Conservation (phyloP, 1,284 basidiomycete genomes). For the Marasmius oreades region DNA sequence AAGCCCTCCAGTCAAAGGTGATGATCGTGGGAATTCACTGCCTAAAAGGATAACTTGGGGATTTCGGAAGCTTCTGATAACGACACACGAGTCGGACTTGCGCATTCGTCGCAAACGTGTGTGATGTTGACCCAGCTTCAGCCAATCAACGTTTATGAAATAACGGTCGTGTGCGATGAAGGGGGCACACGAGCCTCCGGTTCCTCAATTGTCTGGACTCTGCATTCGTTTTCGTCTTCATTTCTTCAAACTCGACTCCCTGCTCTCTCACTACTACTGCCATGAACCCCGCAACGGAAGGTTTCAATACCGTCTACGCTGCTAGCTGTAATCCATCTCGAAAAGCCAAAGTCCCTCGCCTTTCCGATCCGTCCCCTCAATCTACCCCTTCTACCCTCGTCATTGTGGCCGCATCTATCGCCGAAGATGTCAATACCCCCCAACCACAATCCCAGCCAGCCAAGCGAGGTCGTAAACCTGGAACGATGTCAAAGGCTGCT, state of each 20-base stretch:
- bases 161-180: background rate
- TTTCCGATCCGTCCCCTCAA: constrained; percentile 15
- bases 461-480: constrained; percentile 69
- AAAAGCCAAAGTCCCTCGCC: constrained; percentile 16
- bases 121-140: background rate
- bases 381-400: constrained; percentile 9
- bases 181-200: constrained; percentile 1
- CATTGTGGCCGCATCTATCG: constrained; percentile 18
- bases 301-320: constrained; percentile 43
- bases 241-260: background rate
- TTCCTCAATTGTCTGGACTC: background rate
- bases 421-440: constrained; percentile 10
- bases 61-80: too few relatives aligned
- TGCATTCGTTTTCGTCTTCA: background rate
- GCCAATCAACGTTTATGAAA: background rate
- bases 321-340: constrained; percentile 49
- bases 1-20: background rate
- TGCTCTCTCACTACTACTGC: background rate
- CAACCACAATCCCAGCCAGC: constrained; percentile 20
- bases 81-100: background rate
- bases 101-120: background rate
- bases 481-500: constrained; percentile 62
- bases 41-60: background rate
- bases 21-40: background rate
- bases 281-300: background rate